Base-by-base conservation (phyloP, 352 stramenopile species). In the Globisporangium nunn region DNA sequence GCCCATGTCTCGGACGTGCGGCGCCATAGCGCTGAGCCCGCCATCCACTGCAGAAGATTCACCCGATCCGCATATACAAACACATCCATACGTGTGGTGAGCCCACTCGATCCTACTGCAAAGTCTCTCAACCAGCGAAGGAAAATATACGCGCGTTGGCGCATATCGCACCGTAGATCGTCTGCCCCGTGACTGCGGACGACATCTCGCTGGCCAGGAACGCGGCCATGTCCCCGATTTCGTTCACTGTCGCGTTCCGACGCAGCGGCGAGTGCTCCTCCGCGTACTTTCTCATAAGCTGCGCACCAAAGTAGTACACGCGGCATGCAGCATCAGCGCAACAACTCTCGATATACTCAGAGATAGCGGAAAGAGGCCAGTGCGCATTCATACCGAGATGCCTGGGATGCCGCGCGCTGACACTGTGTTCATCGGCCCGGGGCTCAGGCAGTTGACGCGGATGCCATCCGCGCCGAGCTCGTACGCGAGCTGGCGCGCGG, bases 381-480 rank as follows among this genome's bases (percentile, higher is more conserved):
- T 15, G 37, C 37, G 37, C 7, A n/a, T n/a, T 17, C 66, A 15
- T 68, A 89, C 71, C 56, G 75, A 91, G 58, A 98, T 96, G 17
- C 82, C 74, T 12, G 82, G 74, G 59, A 98, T 96, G 4, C 88
- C 90, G n/a, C 88, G 80, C 11, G 90, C 87, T 0, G 90, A 93
- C 17, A 96, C 71, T 0, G 91, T 98, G 53, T 93, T 91, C 63
- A 98, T 83, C 0, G 91, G 90, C 12, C 91, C 91, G 50, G 88
- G 86, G 46, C 86, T 96, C 14, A 98, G 58, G 51, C 81, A 89
- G 69, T 98, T 98, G 41, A 97, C 88, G 45, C 88, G 85, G 52
- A 97, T 88, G 23, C 82, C 73, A 17, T 86, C 61, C 0, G 67
- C 63, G 12, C 83, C 81, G 2, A 96, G 67, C 45, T 97, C 91